Evolutionary conservation across 73 alveolate genomes (phyloP), one percentile per base, ranked within the genome.

Genomic region (Blepharisma stoltei): DNA sequence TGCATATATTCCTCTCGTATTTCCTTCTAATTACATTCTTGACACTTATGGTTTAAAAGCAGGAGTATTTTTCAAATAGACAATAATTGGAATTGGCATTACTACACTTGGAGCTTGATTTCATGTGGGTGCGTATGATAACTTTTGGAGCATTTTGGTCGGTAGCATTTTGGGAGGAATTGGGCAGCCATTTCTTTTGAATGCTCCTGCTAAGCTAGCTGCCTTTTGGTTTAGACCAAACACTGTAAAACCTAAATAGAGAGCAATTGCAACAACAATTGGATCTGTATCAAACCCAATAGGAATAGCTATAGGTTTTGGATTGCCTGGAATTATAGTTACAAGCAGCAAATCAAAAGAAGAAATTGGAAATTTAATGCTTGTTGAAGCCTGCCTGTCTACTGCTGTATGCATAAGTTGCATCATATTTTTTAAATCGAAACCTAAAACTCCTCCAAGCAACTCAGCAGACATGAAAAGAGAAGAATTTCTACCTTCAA

Each of bases 201-300:
- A 94, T 84, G 95, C 99, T 0, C 96, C 97, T 6, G 97, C 96
- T 5, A 91, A 89, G 76, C 71, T 94, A 6, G 88, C 97, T 32
- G 96, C 94, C 11, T 60, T 53, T 47, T 94, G 99, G 99, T 94
- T 86, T 70, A 83, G 84, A 32, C 97, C 93, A 60, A 87, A 92
- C 46, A 88, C 81, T 41, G 89, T 83, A 86, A 46, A 65, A 14
- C 54, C 41, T 43, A 41, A n/a, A 70, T 55, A 85, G 89, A 83
- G 99, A 77, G 80, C 95, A 47, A 67, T 89, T 41, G 93, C 95
- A 47, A 87, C 96, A 6, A 89, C 99, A 43, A 65, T 94, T 9
- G 90, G 92, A n/a, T 67, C 90, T n/a, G 76, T 90, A 38, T 69
- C 95, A 4, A 80, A 89, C 71, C 86, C 93, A 18, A 48, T 92